phyloP scores from a whole-genome alignment of 2,329 filamentous ascomycete genomes.

The Elsinoe fawcettii region DNA sequence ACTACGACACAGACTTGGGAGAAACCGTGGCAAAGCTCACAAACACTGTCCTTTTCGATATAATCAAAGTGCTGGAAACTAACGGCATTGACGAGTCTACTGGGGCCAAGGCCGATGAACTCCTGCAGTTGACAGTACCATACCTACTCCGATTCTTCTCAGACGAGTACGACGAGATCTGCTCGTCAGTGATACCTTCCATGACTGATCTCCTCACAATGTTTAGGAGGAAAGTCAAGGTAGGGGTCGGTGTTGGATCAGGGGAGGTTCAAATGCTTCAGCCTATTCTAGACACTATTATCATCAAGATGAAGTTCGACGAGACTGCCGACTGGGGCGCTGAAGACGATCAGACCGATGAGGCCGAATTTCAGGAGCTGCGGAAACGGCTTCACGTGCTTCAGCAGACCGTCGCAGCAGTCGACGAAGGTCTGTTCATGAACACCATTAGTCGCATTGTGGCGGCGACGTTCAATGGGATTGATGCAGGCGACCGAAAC shows the following conservation, averaged over 20 bases:
- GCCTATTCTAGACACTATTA: constrained; percentile 82
- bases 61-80: constrained; percentile 78
- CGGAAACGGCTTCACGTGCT: constrained; percentile 82
- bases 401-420: constrained; percentile 84
- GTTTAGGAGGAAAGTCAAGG: constrained; percentile 68
- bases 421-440: constrained; percentile 82
- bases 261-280: constrained; percentile 77
- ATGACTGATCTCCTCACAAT: constrained; percentile 88
- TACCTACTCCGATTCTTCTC: constrained; percentile 89
- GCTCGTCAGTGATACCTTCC: constrained; percentile 87
- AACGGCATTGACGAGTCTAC: constrained; percentile 54
- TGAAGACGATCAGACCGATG: constrained; percentile 89
- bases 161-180: constrained; percentile 97
- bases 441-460: constrained; percentile 82
- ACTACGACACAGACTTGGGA: constrained; percentile 91
- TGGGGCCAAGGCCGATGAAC: constrained; percentile 67
- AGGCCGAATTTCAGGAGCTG: constrained; percentile 94
- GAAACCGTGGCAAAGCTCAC: constrained; percentile 93
- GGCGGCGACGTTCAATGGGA: constrained; percentile 74
- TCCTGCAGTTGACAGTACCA: constrained; percentile 76
- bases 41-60: constrained; percentile 79
- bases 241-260: constrained; percentile 55
- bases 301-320: constrained; percentile 95
- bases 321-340: constrained; percentile 90
- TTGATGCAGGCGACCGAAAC: constrained; percentile 63